phyloP scores from a whole-genome alignment of 1,284 basidiomycete genomes.

The Puccinia triticina region DNA sequence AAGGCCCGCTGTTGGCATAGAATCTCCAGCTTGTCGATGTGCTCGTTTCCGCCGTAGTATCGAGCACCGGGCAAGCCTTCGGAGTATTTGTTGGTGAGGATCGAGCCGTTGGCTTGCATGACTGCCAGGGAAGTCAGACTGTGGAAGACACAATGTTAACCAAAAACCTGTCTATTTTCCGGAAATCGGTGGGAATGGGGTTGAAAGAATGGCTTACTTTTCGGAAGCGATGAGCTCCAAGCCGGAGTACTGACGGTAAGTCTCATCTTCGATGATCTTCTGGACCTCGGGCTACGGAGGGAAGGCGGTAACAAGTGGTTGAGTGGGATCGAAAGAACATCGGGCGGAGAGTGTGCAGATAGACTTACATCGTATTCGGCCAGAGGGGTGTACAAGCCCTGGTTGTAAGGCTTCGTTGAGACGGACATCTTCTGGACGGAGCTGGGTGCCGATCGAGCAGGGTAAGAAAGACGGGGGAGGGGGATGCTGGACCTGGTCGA shows the following conservation, averaged over 20 bases:
- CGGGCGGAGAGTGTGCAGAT: not conserved
- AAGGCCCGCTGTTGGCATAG: slow-evolving; percentile 95
- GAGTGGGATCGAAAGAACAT: not conserved
- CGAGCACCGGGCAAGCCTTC: slow-evolving; percentile 74
- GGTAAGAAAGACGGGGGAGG: not conserved
- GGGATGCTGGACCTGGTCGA: not conserved
- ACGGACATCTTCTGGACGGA: not conserved
- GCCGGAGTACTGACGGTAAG: slow-evolving; percentile 82
- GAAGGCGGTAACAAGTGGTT: not conserved
- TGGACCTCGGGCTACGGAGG: slow-evolving; percentile 43
- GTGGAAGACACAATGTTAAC: slow-evolving; percentile 57
- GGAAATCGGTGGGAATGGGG: slow-evolving; percentile 2
- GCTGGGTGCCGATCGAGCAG: not conserved
- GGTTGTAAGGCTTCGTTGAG: slow-evolving; percentile 40
- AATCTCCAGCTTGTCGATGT: slow-evolving; percentile 93
- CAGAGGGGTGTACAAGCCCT: slow-evolving; percentile 34
- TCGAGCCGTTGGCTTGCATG: slow-evolving; percentile 98
- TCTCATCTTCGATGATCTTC: slow-evolving; percentile 42
- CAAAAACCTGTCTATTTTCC: slow-evolving; percentile 60
- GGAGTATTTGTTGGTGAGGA: slow-evolving; percentile 66
- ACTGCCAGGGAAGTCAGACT: slow-evolving; percentile 90
- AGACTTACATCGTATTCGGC: slow-evolving; percentile 39
- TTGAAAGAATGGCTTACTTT: slow-evolving; percentile 60
- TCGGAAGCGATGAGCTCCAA: slow-evolving; percentile 95
- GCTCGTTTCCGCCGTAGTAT: slow-evolving; percentile 95